Evolutionary conservation across 352 stramenopile species (phyloP), one percentile per base, ranked within the genome.

Genomic region (Thraustochytrium striatum): DNA sequence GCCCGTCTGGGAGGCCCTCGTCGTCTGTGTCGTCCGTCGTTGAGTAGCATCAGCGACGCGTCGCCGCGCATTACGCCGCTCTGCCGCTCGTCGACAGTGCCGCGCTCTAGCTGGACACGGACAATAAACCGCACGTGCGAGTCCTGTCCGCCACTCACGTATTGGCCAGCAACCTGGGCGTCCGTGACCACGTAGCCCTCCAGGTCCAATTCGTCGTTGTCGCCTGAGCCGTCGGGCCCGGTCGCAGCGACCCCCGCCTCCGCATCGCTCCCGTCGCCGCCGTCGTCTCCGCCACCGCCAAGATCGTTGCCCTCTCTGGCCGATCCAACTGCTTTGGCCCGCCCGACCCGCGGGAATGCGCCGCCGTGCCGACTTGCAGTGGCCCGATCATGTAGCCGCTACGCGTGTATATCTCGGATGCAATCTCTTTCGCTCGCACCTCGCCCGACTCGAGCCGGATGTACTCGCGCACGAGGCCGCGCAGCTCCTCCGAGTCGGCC

Each of bases 41-140:
- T n/a, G n/a, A n/a, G n/a, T n/a, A n/a, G 59, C 33, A 70, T 3
- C 33, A 70, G 50, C 7, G 59, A 70, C 33, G 59, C 59, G 41
- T 70, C 59, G 28, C 41, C 53, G n/a, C n/a, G n/a, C n/a, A n/a
- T n/a, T n/a, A n/a, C n/a, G n/a, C n/a, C n/a, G n/a, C n/a, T n/a
- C n/a, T n/a, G n/a, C n/a, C n/a, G n/a, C n/a, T n/a, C n/a, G n/a
- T n/a, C n/a, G n/a, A n/a, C n/a, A n/a, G n/a, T n/a, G n/a, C n/a
- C n/a, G n/a, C n/a, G n/a, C n/a, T n/a, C n/a, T n/a, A 62, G 52
- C 19, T 75, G 44, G 11, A 75, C 65, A 7, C 65, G 65, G 32
- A 75, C 50, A 25, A 75, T 32, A 30, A 68, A 75, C 13, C 65
- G 65, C 25, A 75, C 65, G 65, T 75, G 65, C 65, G n/a, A 33